phyloP scores from a whole-genome alignment of 768 basidiomycete genomes.

The Auriculariales sp. region DNA sequence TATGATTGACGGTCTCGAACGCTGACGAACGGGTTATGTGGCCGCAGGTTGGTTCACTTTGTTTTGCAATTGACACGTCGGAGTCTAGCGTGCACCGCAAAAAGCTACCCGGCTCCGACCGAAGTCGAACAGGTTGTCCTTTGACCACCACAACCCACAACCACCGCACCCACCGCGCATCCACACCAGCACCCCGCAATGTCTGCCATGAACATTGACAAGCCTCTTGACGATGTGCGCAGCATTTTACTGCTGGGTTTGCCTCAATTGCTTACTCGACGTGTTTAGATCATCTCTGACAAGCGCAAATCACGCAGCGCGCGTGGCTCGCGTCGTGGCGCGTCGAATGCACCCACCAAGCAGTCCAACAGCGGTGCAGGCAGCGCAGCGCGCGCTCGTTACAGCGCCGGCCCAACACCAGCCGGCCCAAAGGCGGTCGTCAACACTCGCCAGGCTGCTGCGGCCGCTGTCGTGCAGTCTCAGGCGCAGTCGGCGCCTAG shows the following conservation, averaged over 20 bases:
- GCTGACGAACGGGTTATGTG: too few species aligned
- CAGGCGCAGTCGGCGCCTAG: slow-evolving; percentile 23
- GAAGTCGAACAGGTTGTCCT: slow-evolving; percentile 5
- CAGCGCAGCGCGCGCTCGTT: slow-evolving; percentile 19
- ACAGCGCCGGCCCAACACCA: slow-evolving; percentile 6
- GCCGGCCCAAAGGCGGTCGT: slow-evolving; percentile 19
- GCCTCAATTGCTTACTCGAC: too few species aligned
- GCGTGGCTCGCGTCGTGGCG: slow-evolving; percentile 1
- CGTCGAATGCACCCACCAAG: slow-evolving; percentile 2
- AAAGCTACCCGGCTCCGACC: background rate
- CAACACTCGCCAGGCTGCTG: slow-evolving; percentile 11
- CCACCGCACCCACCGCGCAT: slow-evolving; percentile 6
- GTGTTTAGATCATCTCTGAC: slow-evolving; percentile 4
- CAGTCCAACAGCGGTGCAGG: slow-evolving; percentile 25
- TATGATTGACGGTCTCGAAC: too few species aligned
- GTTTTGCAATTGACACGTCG: too few species aligned
- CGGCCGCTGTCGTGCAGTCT: slow-evolving; percentile 22
- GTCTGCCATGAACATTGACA: slow-evolving; percentile 47
- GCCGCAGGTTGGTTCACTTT: too few species aligned
- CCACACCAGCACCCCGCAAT: slow-evolving; percentile 1
- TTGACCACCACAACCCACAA: slow-evolving; percentile 10
- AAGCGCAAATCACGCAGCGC: slow-evolving; percentile 4
- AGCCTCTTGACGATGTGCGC: slow-evolving; percentile 65
- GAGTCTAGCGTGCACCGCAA: too few species aligned
- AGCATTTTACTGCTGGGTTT: background rate